These are phyloP conservation scores for Zostera marina DNA, from an alignment of 116 monocot species.

Conservation along the genomic window DNA sequence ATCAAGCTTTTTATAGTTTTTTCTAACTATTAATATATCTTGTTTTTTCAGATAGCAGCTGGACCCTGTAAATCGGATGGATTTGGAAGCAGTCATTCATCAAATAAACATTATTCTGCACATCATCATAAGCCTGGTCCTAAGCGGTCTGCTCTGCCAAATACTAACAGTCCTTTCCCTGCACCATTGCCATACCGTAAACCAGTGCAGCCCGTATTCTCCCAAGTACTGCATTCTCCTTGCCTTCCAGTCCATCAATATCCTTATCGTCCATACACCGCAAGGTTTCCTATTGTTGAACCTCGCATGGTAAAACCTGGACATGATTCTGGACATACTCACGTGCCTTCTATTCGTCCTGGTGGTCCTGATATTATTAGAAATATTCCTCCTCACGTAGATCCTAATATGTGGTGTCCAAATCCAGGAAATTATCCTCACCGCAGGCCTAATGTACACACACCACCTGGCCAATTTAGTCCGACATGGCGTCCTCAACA, in stretches of 20 bases:
- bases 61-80: conserved; percentile 42
- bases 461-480: conserved; percentile 24
- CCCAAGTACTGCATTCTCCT: conserved; percentile 21
- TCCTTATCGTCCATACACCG: conserved; percentile 38
- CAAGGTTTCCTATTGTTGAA: conserved; percentile 36
- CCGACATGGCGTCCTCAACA: conserved; percentile 40
- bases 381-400: conserved; percentile 36
- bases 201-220: conserved; percentile 33
- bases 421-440: conserved; percentile 19
- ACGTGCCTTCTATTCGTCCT: conserved; percentile 24
- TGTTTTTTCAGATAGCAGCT: conserved; percentile 36
- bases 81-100: conserved; percentile 29
- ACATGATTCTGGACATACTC: conserved; percentile 26
- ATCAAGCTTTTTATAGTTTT: too few relatives aligned
- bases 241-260: conserved; percentile 44
- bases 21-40: neutral
- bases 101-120: conserved; percentile 30
- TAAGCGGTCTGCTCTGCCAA: conserved; percentile 34
- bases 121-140: conserved; percentile 38
- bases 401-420: conserved; percentile 39
- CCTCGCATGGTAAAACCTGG: conserved; percentile 38
- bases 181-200: conserved; percentile 35
- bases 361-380: conserved; percentile 30
- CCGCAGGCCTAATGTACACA: conserved; percentile 29
- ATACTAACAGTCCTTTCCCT: conserved; percentile 37